phyloP scores from a whole-genome alignment of 108 stramenopile genomes.

The Pseudonitzschia delicatissima region DNA sequence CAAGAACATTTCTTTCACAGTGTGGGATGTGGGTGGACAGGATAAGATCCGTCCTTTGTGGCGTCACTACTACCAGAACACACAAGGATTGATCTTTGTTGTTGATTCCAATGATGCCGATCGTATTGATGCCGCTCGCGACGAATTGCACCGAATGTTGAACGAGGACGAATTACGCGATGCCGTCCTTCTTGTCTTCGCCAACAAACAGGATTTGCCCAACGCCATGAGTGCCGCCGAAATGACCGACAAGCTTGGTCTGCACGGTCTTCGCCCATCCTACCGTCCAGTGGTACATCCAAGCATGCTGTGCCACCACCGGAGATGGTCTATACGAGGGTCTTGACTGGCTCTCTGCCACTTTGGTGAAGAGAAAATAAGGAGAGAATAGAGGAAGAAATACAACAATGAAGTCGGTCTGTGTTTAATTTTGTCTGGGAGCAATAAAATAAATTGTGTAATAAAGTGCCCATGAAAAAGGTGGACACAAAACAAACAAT shows the following conservation, averaged over 20 bases:
- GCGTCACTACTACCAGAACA: constrained; percentile 99
- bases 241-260: constrained; percentile 98
- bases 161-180: constrained; percentile 98
- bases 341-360: constrained; percentile 91
- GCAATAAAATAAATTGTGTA: not conserved
- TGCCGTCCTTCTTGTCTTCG: constrained; percentile 95
- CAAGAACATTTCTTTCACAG: constrained; percentile 97
- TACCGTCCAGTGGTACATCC: constrained; percentile 99
- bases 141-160: constrained; percentile 99
- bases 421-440: constrained; percentile 13
- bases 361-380: constrained; percentile 51
- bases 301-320: constrained; percentile 95
- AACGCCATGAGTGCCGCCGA: constrained; percentile 98
- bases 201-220: constrained; percentile 99
- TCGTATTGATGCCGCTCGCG: constrained; percentile 98
- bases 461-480: not conserved
- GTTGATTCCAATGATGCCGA: constrained; percentile 99
- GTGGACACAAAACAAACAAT: not conserved
- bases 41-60: constrained; percentile 99
- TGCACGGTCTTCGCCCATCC: constrained; percentile 92
- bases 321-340: constrained; percentile 98
- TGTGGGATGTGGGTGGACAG: constrained; percentile 99
- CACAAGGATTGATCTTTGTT: constrained; percentile 98
- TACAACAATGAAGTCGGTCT: constrained; percentile 3
- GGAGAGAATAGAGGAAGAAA: constrained; percentile 3